phyloP scores from a whole-genome alignment of 345 rosid species.

The Nasturtium officinale region DNA sequence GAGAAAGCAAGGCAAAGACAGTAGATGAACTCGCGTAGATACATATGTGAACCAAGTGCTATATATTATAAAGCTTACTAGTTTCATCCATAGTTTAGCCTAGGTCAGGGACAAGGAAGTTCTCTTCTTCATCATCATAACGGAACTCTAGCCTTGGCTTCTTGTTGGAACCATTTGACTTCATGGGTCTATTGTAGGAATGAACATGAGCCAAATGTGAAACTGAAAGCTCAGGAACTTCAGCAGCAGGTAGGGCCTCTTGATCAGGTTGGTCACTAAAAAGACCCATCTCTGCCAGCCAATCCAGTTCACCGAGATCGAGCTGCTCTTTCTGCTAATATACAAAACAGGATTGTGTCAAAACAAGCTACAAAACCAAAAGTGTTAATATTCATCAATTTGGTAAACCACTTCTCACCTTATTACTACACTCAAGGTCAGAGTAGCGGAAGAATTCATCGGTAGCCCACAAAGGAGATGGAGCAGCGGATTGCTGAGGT shows the following conservation, averaged over 20 bases:
- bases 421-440: conserved; percentile 62
- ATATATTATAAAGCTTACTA: conserved; percentile 55
- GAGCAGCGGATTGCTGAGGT: conserved; percentile 46
- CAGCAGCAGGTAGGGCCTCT: conserved; percentile 68
- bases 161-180: conserved; percentile 59
- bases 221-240: conserved; percentile 86
- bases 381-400: neutral
- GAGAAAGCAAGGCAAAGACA: conserved; percentile 9
- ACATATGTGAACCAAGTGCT: conserved; percentile 31
- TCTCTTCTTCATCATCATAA: conserved; percentile 68
- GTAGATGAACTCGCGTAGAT: conserved; percentile 33
- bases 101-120: conserved; percentile 88
- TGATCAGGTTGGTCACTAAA: conserved; percentile 61
- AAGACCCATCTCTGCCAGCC: conserved; percentile 72
- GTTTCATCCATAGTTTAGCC: conserved; percentile 74
- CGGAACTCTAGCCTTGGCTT: conserved; percentile 68
- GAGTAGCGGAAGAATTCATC: conserved; percentile 75
- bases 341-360: conserved; percentile 9
- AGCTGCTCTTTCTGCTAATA: conserved; percentile 54
- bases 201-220: conserved; percentile 44
- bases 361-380: conserved; percentile 11
- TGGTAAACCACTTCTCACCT: conserved; percentile 54
- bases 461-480: conserved; percentile 61
- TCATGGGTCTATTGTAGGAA: conserved; percentile 53
- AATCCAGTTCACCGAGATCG: conserved; percentile 74